Base-by-base conservation (phyloP, 768 basidiomycete species). In the Galerina sulciceps region DNA sequence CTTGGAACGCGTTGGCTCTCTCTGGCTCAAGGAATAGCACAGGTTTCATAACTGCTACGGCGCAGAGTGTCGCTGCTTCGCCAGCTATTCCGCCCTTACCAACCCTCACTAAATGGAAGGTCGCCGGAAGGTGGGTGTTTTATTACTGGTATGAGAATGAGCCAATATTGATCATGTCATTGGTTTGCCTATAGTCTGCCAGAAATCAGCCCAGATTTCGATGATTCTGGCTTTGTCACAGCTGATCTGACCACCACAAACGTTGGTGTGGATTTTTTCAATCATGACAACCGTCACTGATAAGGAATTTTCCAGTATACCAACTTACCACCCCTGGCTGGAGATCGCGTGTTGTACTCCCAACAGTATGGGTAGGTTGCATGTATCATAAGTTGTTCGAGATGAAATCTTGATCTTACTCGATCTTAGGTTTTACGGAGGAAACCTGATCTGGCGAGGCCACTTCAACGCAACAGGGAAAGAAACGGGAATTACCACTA, bases 401-500 rank as follows among this genome's bases (percentile, higher is more conserved):
- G n/a, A 5, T 13, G 10, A 15, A 8, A 37, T 6, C n/a, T n/a
- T 44, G 13, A 55, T 36, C 41, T 53, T 36, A 5, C 42, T 41
- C 22, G 13, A 10, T 44, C 37, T 40, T 53, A 82, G 81, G 15
- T 84, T 82, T 61, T 83, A 83, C 55, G 83, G 81, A 2, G 81
- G 81, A 0, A 78, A 82, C 55, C 67, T 84, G 37, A 74, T 85
- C 41, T 84, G 79, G 73, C 76, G 83, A 11, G 84, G 80, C n/a
- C 79, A 80, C 55, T 84, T 85, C 70, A 80, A 68, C 11, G 80
- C 82, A 10, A 76, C 73, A 3, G 83, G 83, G 6, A 47, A 70
- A 40, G 84, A 85, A 67, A 82, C 76, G 0, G 80, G 75, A 5
- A 71, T 85, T 52, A 72, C 62, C 20, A 68, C 80, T 11, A 75